Percentiles rank a stretch among this genome's conserved stretches.
Evolutionary conservation across 116 monocot genomes (phyloP).

Genomic region (Cymodocea nodosa): DNA sequence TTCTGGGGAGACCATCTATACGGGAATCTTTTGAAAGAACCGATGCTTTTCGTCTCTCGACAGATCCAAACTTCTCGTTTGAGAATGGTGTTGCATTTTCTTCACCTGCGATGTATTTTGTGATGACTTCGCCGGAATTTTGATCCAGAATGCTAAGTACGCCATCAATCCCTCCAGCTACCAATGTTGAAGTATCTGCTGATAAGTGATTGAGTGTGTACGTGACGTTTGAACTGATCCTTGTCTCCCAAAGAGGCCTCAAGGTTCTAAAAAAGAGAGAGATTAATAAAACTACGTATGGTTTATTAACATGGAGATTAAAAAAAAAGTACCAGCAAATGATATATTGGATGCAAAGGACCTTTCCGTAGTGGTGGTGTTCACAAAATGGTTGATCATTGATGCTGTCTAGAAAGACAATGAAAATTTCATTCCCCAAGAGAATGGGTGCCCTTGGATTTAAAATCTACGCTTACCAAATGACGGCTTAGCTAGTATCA

Average conservation of each 20-base stretch:
- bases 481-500: too few relatives aligned
- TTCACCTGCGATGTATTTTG: constrained; percentile 26
- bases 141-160: constrained; percentile 71
- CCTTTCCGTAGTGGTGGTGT: too few relatives aligned
- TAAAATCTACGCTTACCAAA: too few relatives aligned
- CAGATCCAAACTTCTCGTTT: neutral
- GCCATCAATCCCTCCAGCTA: constrained; percentile 76
- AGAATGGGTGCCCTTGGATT: too few relatives aligned
- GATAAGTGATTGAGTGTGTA: constrained; percentile 49
- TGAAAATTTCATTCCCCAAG: too few relatives aligned
- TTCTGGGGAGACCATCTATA: constrained; percentile 54
- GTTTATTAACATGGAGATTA: too few relatives aligned
- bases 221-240: constrained; percentile 74
- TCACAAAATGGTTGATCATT: too few relatives aligned
- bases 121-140: constrained; percentile 57
- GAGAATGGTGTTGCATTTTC: neutral
- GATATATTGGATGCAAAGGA: too few relatives aligned
- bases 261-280: constrained; percentile 37
- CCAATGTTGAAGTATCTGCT: constrained; percentile 44
- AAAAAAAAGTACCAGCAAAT: too few relatives aligned
- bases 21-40: constrained; percentile 9
- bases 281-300: too few relatives aligned
- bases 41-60: constrained; percentile 23
- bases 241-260: constrained; percentile 66
- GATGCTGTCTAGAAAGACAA: too few relatives aligned